These are phyloP conservation scores for Leptoxyphium fumago DNA, from an alignment of 2,329 filamentous ascomycete genomes.

Conservation along the genomic window DNA sequence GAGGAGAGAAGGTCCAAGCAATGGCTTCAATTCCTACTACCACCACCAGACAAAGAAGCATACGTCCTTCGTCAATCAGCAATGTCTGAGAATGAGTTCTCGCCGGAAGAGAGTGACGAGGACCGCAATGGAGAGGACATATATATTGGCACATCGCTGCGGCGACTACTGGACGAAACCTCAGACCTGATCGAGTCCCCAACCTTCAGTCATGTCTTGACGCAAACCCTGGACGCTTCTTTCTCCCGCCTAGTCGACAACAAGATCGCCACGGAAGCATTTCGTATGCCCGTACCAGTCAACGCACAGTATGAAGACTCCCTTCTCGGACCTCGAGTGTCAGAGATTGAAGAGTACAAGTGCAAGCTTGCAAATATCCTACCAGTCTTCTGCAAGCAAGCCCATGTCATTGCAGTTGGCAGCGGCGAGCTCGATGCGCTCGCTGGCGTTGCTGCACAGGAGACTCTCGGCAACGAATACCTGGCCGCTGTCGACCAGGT, in stretches of 20 bases:
- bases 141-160: conserved; percentile 36
- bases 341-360: conserved; percentile 31
- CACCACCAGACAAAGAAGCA: conserved; percentile 62
- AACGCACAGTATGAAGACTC: conserved; percentile 8
- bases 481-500: conserved; percentile 58
- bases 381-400: conserved; percentile 79
- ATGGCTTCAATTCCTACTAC: conserved; percentile 78
- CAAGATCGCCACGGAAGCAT: conserved; percentile 66
- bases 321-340: conserved; percentile 32
- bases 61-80: conserved; percentile 77
- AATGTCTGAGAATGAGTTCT: conserved; percentile 32
- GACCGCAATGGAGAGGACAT: conserved; percentile 16
- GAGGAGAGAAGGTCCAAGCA: conserved; percentile 47
- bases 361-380: conserved; percentile 78
- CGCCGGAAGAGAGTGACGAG: conserved; percentile 9
- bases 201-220: conserved; percentile 73
- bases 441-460: conserved; percentile 13
- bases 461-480: conserved; percentile 31
- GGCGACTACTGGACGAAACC: conserved; percentile 84
- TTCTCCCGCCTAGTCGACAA: conserved; percentile 74
- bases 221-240: conserved; percentile 69
- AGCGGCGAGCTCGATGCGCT: conserved; percentile 43
- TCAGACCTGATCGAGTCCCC: conserved; percentile 92
- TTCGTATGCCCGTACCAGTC: conserved; percentile 40
- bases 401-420: conserved; percentile 73